Conservation (phyloP, 2,329 filamentous ascomycete species). For the Colletotrichum sublineola region DNA sequence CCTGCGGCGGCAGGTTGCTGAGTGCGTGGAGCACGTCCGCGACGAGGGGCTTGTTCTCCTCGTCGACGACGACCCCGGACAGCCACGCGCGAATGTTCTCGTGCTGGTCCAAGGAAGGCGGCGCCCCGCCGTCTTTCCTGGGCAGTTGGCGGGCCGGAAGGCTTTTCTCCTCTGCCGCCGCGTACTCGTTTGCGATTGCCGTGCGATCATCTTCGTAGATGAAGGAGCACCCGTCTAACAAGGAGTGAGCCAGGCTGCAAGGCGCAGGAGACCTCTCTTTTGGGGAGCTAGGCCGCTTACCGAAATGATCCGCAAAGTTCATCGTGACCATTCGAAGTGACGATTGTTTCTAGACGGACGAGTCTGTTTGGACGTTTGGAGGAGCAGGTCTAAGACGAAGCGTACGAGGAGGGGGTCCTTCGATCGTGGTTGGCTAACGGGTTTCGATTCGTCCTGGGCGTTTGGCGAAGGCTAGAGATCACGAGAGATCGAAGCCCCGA, state of each 20-base stretch:
- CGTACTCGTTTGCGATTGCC: constrained; percentile 5
- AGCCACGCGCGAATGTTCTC: constrained; percentile 34
- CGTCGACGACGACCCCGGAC: constrained; percentile 26
- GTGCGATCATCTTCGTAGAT: constrained; percentile 21
- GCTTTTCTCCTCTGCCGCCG: neutral
- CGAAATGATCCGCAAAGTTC: constrained; percentile 27
- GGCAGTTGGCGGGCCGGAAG: neutral
- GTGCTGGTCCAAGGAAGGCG: neutral
- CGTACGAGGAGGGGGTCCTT: neutral
- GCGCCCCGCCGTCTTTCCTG: neutral
- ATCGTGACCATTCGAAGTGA: neutral
- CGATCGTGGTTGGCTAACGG: neutral
- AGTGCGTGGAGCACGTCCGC: constrained; percentile 23
- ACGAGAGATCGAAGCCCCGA: neutral
- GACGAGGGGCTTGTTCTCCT: constrained; percentile 23
- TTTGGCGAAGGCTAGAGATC: neutral
- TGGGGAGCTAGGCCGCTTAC: neutral
- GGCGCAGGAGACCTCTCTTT: fast-evolving
- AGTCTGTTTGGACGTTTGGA: neutral
- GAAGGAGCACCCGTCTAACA: constrained; percentile 13
- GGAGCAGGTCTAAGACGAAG: neutral
- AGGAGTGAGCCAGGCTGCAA: neutral
- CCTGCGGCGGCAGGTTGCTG: neutral
- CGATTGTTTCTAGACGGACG: neutral
- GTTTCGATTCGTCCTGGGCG: neutral